Percentiles rank a stretch among this genome's conserved stretches.
phyloP scores from a whole-genome alignment of 331 rosid genomes.

The Malus hybrid region DNA sequence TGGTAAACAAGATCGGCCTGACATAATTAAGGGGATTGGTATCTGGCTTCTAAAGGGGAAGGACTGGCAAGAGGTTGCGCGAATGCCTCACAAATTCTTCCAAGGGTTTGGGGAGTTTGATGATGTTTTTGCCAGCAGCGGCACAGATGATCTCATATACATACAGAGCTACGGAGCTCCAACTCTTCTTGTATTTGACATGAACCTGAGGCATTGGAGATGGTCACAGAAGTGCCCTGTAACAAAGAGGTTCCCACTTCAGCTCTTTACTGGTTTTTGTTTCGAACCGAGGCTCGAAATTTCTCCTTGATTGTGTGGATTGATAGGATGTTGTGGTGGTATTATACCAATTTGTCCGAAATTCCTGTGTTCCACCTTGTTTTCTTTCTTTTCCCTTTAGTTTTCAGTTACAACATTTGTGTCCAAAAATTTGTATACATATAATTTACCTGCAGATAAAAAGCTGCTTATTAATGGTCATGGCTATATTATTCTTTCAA shows the following conservation, averaged over 20 bases:
- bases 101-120: constrained; percentile 94
- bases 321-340: constrained; percentile 17
- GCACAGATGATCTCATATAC: constrained; percentile 62
- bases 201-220: constrained; percentile 66
- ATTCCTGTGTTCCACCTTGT: constrained; percentile 17
- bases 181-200: constrained; percentile 63
- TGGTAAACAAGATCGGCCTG: constrained; percentile 69
- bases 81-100: constrained; percentile 82
- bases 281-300: constrained; percentile 85
- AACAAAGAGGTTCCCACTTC: constrained; percentile 70
- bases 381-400: constrained; percentile 6
- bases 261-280: constrained; percentile 91
- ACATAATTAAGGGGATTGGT: constrained; percentile 86
- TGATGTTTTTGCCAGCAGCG: constrained; percentile 84
- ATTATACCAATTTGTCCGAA: constrained; percentile 16
- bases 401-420: constrained; percentile 17
- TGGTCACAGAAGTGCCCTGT: constrained; percentile 94
- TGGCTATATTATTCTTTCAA: constrained; percentile 40
- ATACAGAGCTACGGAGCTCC: constrained; percentile 93
- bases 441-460: constrained; percentile 45
- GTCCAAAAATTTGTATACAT: constrained; percentile 26
- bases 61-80: constrained; percentile 69
- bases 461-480: constrained; percentile 43
- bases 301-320: constrained; percentile 46
- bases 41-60: constrained; percentile 68